A percentile compares a stretch with the other conserved stretches of the same genome.
These are phyloP conservation scores for Serendipita sp. DNA, from an alignment of 768 basidiomycete genomes.

Conservation along the genomic window DNA sequence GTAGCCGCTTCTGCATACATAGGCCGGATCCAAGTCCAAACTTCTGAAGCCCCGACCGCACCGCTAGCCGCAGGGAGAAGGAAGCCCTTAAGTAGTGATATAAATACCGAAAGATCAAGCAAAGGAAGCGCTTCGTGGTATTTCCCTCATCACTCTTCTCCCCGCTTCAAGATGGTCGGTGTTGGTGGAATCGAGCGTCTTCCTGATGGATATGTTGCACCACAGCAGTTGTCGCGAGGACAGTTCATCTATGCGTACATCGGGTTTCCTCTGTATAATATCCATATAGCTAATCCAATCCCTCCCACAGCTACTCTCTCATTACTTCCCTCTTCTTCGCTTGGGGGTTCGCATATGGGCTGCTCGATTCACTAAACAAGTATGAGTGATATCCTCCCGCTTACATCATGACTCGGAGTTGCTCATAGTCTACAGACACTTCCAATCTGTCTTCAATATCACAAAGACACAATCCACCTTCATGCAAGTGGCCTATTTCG, in stretches of 20 bases:
- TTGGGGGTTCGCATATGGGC: slow-evolving; percentile 57
- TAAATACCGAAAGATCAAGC: too few relatives aligned
- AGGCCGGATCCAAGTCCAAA: too few relatives aligned
- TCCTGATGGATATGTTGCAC: slow-evolving; percentile 5
- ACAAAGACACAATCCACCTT: slow-evolving; percentile 56
- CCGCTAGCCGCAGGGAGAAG: too few relatives aligned
- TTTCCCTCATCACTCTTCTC: too few relatives aligned
- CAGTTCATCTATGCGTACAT: slow-evolving; percentile 43
- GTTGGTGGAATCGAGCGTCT: too few relatives aligned
- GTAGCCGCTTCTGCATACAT: too few relatives aligned
- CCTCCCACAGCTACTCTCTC: slow-evolving; percentile 21
- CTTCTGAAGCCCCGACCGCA: too few relatives aligned
- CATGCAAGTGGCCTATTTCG: slow-evolving; percentile 57
- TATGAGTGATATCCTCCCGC: not conserved
- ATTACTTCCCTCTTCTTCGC: slow-evolving; percentile 68
- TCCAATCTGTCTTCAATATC: slow-evolving; percentile 54
- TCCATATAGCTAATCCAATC: too few relatives aligned
- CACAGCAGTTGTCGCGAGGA: slow-evolving; percentile 27
- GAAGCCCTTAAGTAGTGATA: too few relatives aligned
- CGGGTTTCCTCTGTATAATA: too few relatives aligned
- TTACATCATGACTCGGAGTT: slow-evolving; percentile 14
- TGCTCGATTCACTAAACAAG: slow-evolving; percentile 15
- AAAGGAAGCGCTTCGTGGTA: too few relatives aligned
- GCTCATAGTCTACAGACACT: slow-evolving; percentile 35
- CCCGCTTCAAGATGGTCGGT: too few relatives aligned